Evolutionary conservation across 1,284 basidiomycete genomes (phyloP).

Genomic region (Puccinia polysora): DNA sequence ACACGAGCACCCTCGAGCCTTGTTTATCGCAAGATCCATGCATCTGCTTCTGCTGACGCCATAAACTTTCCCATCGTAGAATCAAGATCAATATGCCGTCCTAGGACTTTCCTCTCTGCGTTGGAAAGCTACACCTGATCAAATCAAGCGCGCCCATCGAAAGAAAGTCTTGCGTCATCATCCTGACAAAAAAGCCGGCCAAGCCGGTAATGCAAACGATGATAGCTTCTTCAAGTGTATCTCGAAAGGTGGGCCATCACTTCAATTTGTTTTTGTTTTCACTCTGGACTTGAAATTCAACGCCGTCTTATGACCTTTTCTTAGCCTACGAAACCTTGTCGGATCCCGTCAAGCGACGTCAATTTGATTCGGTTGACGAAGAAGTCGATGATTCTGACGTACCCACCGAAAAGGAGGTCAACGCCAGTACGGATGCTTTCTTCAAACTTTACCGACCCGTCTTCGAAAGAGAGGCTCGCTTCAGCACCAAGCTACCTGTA

Average conservation of each 20-base stretch:
- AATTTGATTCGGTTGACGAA: conserved; percentile 95
- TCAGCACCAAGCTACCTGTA: conserved; percentile 74
- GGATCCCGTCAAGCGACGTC: conserved; percentile 77
- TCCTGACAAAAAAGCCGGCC: conserved; percentile 92
- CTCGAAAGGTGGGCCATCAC: conserved; percentile 66
- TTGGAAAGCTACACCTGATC: conserved; percentile 79
- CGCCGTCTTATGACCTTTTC: background rate
- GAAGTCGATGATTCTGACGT: conserved; percentile 70
- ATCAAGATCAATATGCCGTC: conserved; percentile 97
- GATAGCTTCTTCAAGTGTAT: conserved; percentile 99
- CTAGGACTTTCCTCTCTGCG: conserved; percentile 86
- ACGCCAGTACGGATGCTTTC: conserved; percentile 65
- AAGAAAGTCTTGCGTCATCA: conserved; percentile 99
- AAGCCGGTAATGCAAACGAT: conserved; percentile 72
- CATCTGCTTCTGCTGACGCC: conserved; percentile 1
- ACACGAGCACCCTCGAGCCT: background rate
- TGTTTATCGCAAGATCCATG: too few species aligned
- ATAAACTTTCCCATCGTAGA: conserved; percentile 62
- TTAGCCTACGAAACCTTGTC: conserved; percentile 80
- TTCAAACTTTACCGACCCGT: conserved; percentile 66
- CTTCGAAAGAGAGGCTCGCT: conserved; percentile 84
- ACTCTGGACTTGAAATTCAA: background rate
- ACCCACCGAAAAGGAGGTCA: conserved; percentile 62
- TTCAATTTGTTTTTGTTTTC: background rate
- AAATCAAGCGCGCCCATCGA: conserved; percentile 95